These are phyloP conservation scores for Isatis tinctoria DNA, from an alignment of 345 rosid species.

Conservation along the genomic window DNA sequence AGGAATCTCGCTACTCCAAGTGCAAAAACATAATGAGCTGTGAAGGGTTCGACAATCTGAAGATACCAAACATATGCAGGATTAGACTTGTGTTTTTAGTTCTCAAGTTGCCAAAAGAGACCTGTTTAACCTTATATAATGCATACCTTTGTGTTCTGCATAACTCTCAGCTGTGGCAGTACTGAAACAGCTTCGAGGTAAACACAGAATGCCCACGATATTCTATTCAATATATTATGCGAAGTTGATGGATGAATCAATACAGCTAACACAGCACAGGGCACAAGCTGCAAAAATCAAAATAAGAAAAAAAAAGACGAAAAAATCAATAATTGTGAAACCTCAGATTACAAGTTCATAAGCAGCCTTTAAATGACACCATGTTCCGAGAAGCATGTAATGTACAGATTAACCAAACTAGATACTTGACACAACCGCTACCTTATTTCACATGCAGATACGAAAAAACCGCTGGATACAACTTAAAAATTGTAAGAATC, in stretches of 20 bases:
- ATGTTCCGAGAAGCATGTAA: not conserved
- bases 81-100: not conserved
- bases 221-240: slow-evolving; percentile 70
- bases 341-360: too few species aligned
- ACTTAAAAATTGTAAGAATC: not conserved
- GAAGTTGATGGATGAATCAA: slow-evolving; percentile 88
- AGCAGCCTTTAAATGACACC: not conserved
- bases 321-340: too few species aligned
- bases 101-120: not conserved
- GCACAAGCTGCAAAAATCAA: slow-evolving; percentile 53
- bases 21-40: slow-evolving; percentile 99
- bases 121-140: not conserved
- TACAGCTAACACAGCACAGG: slow-evolving; percentile 78
- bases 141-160: slow-evolving; percentile 93
- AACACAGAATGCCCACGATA: slow-evolving; percentile 92
- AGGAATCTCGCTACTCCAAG: slow-evolving; percentile 96
- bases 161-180: slow-evolving; percentile 86
- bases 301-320: not conserved
- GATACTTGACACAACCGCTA: not conserved
- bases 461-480: not conserved
- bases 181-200: slow-evolving; percentile 97
- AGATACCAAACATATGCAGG: not conserved
- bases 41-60: slow-evolving; percentile 99
- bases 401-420: not conserved
- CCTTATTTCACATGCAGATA: not conserved